Evolutionary conservation across 805 yeast species (phyloP), one percentile per base, ranked within the genome.

Genomic region (Starmerella lactis-condensi): DNA sequence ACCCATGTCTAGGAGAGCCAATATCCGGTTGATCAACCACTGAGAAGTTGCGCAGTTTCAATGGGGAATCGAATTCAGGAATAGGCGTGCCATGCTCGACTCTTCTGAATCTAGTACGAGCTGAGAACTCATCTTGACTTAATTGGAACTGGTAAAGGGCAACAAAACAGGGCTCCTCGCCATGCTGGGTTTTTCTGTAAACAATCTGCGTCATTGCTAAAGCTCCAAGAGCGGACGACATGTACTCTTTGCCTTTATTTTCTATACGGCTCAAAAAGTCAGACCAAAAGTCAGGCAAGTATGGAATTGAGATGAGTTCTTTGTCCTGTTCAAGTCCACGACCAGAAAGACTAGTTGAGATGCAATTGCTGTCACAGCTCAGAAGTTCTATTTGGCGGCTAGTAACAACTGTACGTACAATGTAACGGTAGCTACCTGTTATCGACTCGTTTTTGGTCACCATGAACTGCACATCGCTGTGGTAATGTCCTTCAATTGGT

Each of bases 281-380:
- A 4, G 51, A 40, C 58, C 58, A 54, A 38, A 54, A 54, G 32
- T 54, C 60, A 15, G 50, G 39, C 12, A 56, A 47, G 38, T 53
- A 53, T 10, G 57, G 58, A 17, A 54, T 42, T 17, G 25, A 41
- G n/a, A 54, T 42, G 22, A 49, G 40, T 30, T 54, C 58, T 16
- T 41, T 33, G 30, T 50, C 45, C 14, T 36, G 41, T 27, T 42
- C 46, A 10, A 36, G 30, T 22, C 42, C 42, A 3, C 44, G 33
- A 11, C 41, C 44, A 2, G 34, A 25, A 16, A 36, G n/a, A n/a
- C 29, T 24, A 17, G 35, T 39, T 24, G 31, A 40, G 19, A 23
- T n/a, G 24, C 45, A 41, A 2, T 35, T 34, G 15, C 27, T 18
- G 14, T 41, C 45, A 22, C 45, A 33, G 8, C 40, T 32, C 20